These are phyloP conservation scores for Phytophthora sp. DNA, from an alignment of 352 stramenopile species.

Conservation along the genomic window DNA sequence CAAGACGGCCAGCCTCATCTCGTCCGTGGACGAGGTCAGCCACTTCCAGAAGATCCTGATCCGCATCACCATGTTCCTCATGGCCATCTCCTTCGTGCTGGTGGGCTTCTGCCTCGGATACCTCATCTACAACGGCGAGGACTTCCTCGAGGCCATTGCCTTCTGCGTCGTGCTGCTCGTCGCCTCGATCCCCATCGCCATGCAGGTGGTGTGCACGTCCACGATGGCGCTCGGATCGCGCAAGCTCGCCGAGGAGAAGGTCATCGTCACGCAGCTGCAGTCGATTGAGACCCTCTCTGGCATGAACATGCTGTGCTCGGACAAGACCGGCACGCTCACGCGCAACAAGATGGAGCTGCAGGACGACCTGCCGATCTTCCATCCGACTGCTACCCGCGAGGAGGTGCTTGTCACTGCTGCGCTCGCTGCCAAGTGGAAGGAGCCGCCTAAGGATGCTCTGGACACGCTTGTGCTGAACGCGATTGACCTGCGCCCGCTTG, in stretches of 20 bases:
- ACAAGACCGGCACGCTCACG: slow-evolving; percentile 97
- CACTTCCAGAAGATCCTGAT: slow-evolving; percentile 93
- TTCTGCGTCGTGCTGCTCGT: slow-evolving; percentile 93
- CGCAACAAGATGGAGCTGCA: slow-evolving; percentile 95
- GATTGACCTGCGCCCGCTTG: slow-evolving; percentile 82
- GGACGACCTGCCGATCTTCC: slow-evolving; percentile 91
- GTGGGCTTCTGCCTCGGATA: slow-evolving; percentile 89
- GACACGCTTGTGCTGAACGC: slow-evolving; percentile 93
- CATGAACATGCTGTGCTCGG: slow-evolving; percentile 95
- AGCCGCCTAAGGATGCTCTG: slow-evolving; percentile 92
- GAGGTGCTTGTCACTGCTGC: slow-evolving; percentile 92
- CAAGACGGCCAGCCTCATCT: slow-evolving; percentile 83
- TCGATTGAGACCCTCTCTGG: slow-evolving; percentile 93
- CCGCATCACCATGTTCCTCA: slow-evolving; percentile 92
- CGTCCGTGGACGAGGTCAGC: slow-evolving; percentile 70
- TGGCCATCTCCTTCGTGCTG: slow-evolving; percentile 87
- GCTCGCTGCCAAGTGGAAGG: slow-evolving; percentile 94
- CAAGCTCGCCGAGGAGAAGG: slow-evolving; percentile 91
- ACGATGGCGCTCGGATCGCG: slow-evolving; percentile 93
- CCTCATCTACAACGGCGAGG: slow-evolving; percentile 83
- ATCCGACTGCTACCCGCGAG: slow-evolving; percentile 77
- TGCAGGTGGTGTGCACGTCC: slow-evolving; percentile 94
- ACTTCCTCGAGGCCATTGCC: slow-evolving; percentile 79
- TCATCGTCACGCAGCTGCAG: slow-evolving; percentile 92
- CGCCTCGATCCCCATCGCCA: slow-evolving; percentile 93